Conservation (phyloP, 2,329 filamentous ascomycete genomes). For the Cladorrhinum sp. region DNA sequence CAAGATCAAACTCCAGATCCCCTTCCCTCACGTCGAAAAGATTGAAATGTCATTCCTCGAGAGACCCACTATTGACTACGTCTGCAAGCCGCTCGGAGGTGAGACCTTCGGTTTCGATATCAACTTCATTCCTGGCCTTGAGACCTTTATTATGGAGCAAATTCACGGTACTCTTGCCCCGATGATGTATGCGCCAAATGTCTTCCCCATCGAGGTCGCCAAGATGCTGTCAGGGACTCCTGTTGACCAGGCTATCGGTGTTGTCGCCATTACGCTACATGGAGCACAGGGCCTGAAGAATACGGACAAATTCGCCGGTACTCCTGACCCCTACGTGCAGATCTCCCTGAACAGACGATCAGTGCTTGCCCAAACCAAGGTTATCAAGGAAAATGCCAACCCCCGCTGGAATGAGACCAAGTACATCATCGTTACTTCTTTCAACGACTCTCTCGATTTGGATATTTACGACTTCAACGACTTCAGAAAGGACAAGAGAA, state of each 20-base stretch:
- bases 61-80: slow-evolving; percentile 87
- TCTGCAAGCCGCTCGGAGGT: slow-evolving; percentile 94
- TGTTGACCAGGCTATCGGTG: slow-evolving; percentile 93
- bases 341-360: slow-evolving; percentile 81
- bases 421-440: slow-evolving; percentile 89
- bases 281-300: slow-evolving; percentile 92
- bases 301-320: slow-evolving; percentile 86
- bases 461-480: slow-evolving; percentile 92
- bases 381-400: slow-evolving; percentile 75
- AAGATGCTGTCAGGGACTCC: slow-evolving; percentile 95
- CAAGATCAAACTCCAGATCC: slow-evolving; percentile 94
- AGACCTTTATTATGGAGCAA: slow-evolving; percentile 90
- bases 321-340: slow-evolving; percentile 83
- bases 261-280: slow-evolving; percentile 86
- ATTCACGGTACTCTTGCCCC: slow-evolving; percentile 91
- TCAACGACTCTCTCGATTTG: slow-evolving; percentile 82
- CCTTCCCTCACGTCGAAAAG: slow-evolving; percentile 92
- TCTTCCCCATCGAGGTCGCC: slow-evolving; percentile 96
- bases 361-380: slow-evolving; percentile 85
- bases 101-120: slow-evolving; percentile 97
- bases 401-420: slow-evolving; percentile 96
- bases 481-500: slow-evolving; percentile 91
- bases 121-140: slow-evolving; percentile 95
- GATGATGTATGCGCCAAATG: slow-evolving; percentile 98
- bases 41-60: slow-evolving; percentile 94